Base-by-base conservation (phyloP, 106 monocot genomes). In the Dioscorea zingiberensis region DNA sequence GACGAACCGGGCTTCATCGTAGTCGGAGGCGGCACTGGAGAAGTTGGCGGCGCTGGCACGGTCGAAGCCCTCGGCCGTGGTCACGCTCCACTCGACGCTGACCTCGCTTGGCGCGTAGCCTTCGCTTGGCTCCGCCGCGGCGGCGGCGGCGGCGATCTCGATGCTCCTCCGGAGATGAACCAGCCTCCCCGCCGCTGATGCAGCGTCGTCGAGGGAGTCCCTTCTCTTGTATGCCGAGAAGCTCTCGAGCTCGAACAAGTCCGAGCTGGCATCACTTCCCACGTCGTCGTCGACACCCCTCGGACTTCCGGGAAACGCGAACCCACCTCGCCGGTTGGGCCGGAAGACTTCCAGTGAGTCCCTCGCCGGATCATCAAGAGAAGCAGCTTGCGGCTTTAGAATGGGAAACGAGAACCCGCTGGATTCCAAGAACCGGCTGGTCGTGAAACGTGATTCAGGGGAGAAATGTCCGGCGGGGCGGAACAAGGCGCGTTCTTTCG, bases 71-170 rank as follows among this genome's bases (percentile, higher is more conserved):
- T 66, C 66, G 21, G 66, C 66, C 18, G 66, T 66, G 13, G 49
- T 27, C 47, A 66, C 66, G 49, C 66, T 66, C 66, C 66, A 66
- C 25, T 51, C 66, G 23, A 66, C 66, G 51, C 66, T 66, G 15
- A 66, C 93, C 71, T 93, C 93, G 71, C 88, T 93, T 32, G 93
- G 93, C 10, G 87, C 54, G 72, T 85, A 84, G 56, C 77, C 93
- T 71, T 93, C 93, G 69, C 88, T 93, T 38, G 93, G 93, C 11
- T 84, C 54, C 9, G 38, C 38, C 38, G 38, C 38, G 1, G 47
- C 47, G 13, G 21, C 64, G 12, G 29, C n/a, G 13, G 45, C 48
- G 2, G 44, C 51, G 18, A 13, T 27, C 66, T 66, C 66, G 4
- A 66, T 53, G 66, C 53, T 66, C 51, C 27, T 2, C 45, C 0